Evolutionary conservation across 805 yeast species (phyloP), one percentile per base, ranked within the genome.

Genomic region (Saccharomycodes ludwigii): DNA sequence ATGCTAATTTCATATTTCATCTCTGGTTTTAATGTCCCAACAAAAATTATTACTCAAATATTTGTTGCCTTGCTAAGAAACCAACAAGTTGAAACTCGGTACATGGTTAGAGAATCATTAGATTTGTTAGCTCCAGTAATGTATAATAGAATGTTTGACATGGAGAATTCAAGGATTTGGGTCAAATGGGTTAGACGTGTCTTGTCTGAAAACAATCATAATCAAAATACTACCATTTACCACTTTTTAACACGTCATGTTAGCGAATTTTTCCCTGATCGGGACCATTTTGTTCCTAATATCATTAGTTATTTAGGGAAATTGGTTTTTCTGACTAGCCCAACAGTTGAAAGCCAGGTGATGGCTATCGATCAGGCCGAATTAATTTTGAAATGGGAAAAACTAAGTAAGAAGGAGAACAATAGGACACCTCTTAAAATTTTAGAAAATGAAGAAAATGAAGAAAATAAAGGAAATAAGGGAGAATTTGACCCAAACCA

Each of bases 151-250:
- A 61, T 63, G 15, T 60, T 59, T 6, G 82, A 73, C 0, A 53
- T 61, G 1, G 56, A 63, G 0, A 52, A 57, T 2, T 61, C 70
- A 37, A 17, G 21, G 19, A 26, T 31, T 12, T 91, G 97, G 97
- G 69, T 91, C 31, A 86, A 82, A 42, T 85, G 95, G 86, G 94
- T 95, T 1, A 74, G 96, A 41, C 67, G 96, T 32, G 91, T 88
- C 2, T 63, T 91, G 10, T 76, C 86, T 2, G 97, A 93, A 48
- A 94, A 85, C 47, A 84, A 74, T 45, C 85, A 84, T 3, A 72
- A 77, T 2, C 95, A 84, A 47, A 95, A 86, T 23, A 61, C 82
- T 38, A 80, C 82, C 37, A 80, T 91, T 9, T 91, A 84, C 43
- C 94, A 84, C 48, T 84, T 88, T 44, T 72, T 91, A 53, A 83